Evolutionary conservation across 139 green algal genomes (phyloP).

Genomic region (Asterochloris sp.): DNA sequence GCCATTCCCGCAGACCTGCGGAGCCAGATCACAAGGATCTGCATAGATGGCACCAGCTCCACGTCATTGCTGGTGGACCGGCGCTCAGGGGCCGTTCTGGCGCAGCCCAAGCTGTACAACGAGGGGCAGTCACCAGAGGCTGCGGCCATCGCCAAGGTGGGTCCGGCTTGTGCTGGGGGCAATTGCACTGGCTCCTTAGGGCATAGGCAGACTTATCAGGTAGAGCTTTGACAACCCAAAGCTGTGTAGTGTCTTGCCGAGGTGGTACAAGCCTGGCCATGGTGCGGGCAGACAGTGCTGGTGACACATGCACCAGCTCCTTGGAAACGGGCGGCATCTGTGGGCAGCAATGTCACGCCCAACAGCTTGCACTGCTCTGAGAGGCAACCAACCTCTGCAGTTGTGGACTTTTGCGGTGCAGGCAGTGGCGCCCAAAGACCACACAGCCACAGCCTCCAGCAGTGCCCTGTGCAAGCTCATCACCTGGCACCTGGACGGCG

Average conservation of each 20-base stretch:
- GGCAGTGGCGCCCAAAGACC: slow-evolving; percentile 62
- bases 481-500: slow-evolving; percentile 56
- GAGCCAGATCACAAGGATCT: slow-evolving; percentile 33
- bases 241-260: background rate
- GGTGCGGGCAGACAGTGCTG: background rate
- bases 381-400: background rate
- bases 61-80: slow-evolving; percentile 83
- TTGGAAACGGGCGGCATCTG: background rate
- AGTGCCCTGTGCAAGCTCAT: slow-evolving; percentile 88
- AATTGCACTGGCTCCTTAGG: background rate
- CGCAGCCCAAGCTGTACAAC: slow-evolving; percentile 75
- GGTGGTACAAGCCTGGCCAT: background rate
- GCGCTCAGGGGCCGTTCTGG: slow-evolving; percentile 42
- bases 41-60: slow-evolving; percentile 86
- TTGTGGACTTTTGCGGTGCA: slow-evolving; percentile 20
- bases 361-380: background rate
- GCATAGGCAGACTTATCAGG: too few species aligned
- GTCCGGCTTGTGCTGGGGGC: background rate
- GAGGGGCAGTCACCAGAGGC: slow-evolving; percentile 29
- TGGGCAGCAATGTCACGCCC: background rate
- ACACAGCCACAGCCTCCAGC: slow-evolving; percentile 76
- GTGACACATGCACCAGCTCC: background rate
- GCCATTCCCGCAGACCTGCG: slow-evolving; percentile 25
- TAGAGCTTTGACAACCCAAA: too few species aligned
- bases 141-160: background rate